These are phyloP conservation scores for Alnus rubra DNA, from an alignment of 306 rosid species.

Conservation along the genomic window DNA sequence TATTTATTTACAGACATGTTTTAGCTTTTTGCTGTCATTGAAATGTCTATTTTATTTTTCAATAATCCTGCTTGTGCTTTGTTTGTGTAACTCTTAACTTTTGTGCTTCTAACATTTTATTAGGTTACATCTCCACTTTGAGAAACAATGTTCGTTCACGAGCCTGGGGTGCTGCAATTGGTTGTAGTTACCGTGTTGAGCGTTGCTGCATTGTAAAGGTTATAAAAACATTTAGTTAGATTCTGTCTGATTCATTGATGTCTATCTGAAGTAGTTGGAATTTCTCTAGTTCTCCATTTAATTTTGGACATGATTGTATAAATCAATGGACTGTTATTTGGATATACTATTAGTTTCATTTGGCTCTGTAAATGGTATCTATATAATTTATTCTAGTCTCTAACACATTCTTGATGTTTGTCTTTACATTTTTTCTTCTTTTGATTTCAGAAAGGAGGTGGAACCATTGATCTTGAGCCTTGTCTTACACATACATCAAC, in stretches of 20 bases:
- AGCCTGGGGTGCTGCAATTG: constrained; percentile 99
- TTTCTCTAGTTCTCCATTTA: constrained; percentile 20
- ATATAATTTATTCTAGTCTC: not conserved
- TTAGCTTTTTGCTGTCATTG: constrained; percentile 6
- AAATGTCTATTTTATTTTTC: constrained; percentile 12
- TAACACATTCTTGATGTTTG: constrained; percentile 20
- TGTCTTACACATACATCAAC: constrained; percentile 92
- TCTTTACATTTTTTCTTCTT: constrained; percentile 9
- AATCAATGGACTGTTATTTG: constrained; percentile 6
- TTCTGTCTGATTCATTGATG: constrained; percentile 9
- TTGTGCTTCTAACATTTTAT: constrained; percentile 18
- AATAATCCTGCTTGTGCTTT: constrained; percentile 1
- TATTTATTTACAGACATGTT: not conserved
- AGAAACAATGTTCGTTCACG: constrained; percentile 97
- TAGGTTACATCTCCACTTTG: constrained; percentile 87
- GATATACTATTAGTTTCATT: constrained; percentile 2
- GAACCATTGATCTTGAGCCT: constrained; percentile 91
- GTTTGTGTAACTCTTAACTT: constrained; percentile 26
- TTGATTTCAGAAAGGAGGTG: constrained; percentile 85
- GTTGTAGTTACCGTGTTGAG: constrained; percentile 90
- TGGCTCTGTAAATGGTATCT: not conserved
- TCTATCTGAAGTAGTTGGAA: not conserved
- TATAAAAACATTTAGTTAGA: constrained; percentile 21
- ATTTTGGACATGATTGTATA: constrained; percentile 13
- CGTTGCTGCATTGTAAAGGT: constrained; percentile 97